Evolutionary conservation across 2,329 filamentous ascomycete genomes (phyloP).

Genomic region (Pyrenochaeta sp.): DNA sequence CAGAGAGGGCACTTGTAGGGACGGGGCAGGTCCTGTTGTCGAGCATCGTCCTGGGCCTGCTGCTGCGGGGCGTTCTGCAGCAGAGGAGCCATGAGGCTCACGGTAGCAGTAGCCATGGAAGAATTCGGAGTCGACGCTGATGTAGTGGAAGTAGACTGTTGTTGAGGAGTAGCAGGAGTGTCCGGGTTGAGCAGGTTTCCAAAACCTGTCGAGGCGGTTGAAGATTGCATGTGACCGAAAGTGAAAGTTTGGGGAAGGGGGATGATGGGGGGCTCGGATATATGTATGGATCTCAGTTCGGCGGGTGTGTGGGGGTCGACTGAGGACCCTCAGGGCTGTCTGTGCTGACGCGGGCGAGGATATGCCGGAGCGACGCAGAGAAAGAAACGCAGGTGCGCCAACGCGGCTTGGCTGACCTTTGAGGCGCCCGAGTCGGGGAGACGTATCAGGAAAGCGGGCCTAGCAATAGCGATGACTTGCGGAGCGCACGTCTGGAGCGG

Average conservation of each 20-base stretch:
- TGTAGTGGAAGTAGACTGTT: slow-evolving; percentile 10
- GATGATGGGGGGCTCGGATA: slow-evolving; percentile 47
- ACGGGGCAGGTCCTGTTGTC: slow-evolving; percentile 80
- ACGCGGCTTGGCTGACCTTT: slow-evolving; percentile 24
- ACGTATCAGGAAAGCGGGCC: slow-evolving; percentile 33
- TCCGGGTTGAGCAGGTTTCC: slow-evolving; percentile 52
- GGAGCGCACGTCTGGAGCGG: slow-evolving; percentile 27
- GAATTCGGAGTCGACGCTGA: slow-evolving; percentile 12
- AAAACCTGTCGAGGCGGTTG: slow-evolving; percentile 46
- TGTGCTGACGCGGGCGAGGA: slow-evolving; percentile 40
- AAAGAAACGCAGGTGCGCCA: slow-evolving; percentile 33
- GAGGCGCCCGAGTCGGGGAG: slow-evolving; percentile 24
- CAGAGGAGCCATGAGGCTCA: slow-evolving; percentile 62
- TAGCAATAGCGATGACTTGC: slow-evolving; percentile 24
- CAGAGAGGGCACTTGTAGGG: slow-evolving; percentile 99
- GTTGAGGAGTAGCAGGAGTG: slow-evolving; percentile 18
- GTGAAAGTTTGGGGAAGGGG: slow-evolving; percentile 49
- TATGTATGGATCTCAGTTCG: slow-evolving; percentile 42
- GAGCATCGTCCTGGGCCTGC: slow-evolving; percentile 62
- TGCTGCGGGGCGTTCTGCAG: slow-evolving; percentile 64
- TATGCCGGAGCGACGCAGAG: slow-evolving; percentile 31
- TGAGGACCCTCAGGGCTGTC: slow-evolving; percentile 36
- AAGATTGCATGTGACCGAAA: slow-evolving; percentile 52
- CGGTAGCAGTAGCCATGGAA: slow-evolving; percentile 55
- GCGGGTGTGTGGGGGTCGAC: slow-evolving; percentile 40